Evolutionary conservation across 768 basidiomycete species (phyloP), one percentile per base, ranked within the genome.

Genomic region (Amanita thiersii): DNA sequence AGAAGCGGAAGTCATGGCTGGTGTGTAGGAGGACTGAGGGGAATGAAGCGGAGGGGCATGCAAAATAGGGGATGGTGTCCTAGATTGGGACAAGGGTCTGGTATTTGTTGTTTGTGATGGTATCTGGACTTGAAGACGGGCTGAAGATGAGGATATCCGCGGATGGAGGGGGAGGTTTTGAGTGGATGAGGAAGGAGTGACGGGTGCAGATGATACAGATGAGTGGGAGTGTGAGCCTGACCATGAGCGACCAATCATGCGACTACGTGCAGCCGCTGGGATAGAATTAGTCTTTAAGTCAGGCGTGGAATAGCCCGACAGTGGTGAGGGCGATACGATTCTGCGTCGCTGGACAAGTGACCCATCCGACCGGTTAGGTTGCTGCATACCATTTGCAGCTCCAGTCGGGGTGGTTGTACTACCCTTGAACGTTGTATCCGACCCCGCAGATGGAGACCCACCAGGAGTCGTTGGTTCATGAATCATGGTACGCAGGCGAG

Each of bases 401-500:
- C 17, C 12, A 15, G 41, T 32, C 6, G 24, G 25, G 12, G 15
- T 15, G 7, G 23, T 23, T 7, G 34, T 12, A n/a, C n/a, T n/a
- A n/a, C n/a, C n/a, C 23, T 20, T 36, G 10, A 21, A 19, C 6
- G 41, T 43, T 19, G 34, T 29, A 28, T 43, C 34, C 26, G 26
- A 28, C n/a, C 7, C 7, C 7, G 26, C 23, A 7, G 24, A 43
- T n/a, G 34, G 12, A 9, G 33, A 35, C n/a, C n/a, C n/a, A n/a
- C 33, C 33, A 2, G 41, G 41, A 23, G 33, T 43, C 18, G 20
- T 35, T 4, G 41, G 41, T 15, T 43, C 33, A 18, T 15, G 17
- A 18, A 12, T 6, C 41, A 43, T 34, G 14, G 41, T 15, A 36
- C 41, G 41, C 21, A 43, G 25, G 18, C 54, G 52, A 7, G 55